Evolutionary conservation across 1,139 yeast species (phyloP).

Genomic region (Yamadazyma friedrichii): DNA sequence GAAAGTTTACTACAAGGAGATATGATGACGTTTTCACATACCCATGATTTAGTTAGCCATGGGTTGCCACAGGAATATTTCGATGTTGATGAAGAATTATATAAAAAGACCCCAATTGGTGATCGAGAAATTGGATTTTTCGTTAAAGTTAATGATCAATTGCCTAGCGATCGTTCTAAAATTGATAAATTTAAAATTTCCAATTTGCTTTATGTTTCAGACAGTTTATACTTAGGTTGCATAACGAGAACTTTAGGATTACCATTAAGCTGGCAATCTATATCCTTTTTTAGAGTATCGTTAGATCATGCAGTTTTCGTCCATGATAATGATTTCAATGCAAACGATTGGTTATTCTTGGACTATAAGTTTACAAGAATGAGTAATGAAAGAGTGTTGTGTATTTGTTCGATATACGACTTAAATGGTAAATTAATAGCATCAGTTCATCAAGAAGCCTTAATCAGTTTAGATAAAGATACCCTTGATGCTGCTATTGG

Average conservation of each 20-base stretch:
- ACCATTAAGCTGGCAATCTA: slow-evolving; percentile 17
- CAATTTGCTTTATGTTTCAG: slow-evolving; percentile 29
- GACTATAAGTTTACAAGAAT: slow-evolving; percentile 34
- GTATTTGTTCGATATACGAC: slow-evolving; percentile 32
- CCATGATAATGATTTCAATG: slow-evolving; percentile 55
- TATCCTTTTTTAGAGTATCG: slow-evolving; percentile 37
- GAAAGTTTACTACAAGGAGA: slow-evolving; percentile 24
- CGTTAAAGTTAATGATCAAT: slow-evolving; percentile 26
- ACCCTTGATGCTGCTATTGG: slow-evolving; percentile 18
- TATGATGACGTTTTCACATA: slow-evolving; percentile 17
- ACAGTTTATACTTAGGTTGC: slow-evolving; percentile 33
- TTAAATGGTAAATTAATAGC: slow-evolving; percentile 34
- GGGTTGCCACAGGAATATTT: slow-evolving; percentile 26
- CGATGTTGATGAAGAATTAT: slow-evolving; percentile 17
- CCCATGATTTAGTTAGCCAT: slow-evolving; percentile 27
- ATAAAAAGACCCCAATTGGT: slow-evolving; percentile 21
- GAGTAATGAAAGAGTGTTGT: slow-evolving; percentile 39
- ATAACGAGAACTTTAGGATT: slow-evolving; percentile 26
- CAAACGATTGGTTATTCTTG: slow-evolving; percentile 53
- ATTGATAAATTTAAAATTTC: slow-evolving; percentile 15
- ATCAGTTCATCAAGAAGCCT: slow-evolving; percentile 38
- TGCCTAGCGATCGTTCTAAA: slow-evolving; percentile 10
- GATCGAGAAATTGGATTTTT: slow-evolving; percentile 33
- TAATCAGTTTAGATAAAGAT: slow-evolving; percentile 25
- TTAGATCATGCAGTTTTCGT: slow-evolving; percentile 46